phyloP scores from a whole-genome alignment of 768 basidiomycete species.

The Suillus ampliporus region DNA sequence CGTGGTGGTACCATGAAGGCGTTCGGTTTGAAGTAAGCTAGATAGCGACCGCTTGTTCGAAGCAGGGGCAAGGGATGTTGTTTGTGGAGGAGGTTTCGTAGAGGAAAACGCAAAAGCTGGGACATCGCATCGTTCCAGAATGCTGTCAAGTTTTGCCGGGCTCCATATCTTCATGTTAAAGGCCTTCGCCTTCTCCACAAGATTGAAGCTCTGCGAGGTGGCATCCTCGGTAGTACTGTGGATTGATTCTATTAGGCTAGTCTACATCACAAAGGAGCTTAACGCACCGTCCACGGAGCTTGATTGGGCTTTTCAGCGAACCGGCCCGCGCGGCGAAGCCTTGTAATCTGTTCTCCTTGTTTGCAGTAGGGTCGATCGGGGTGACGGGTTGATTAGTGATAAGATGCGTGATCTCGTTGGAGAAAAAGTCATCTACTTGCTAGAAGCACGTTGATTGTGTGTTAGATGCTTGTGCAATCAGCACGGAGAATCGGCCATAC shows the following conservation, averaged over 20 bases:
- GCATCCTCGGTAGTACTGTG: conserved; percentile 38
- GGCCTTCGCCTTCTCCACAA: conserved; percentile 68
- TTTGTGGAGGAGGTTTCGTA: conserved; percentile 32
- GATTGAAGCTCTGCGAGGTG: conserved; percentile 45
- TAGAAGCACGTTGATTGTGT: conserved; percentile 37
- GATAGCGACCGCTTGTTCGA: conserved; percentile 56
- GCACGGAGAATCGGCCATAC: conserved; percentile 54
- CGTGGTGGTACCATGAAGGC: conserved; percentile 77
- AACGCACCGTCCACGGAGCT: conserved; percentile 61
- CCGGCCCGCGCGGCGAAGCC: conserved; percentile 27
- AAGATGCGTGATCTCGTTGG: conserved; percentile 84
- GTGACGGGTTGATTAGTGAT: conserved; percentile 65
- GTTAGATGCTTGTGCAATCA: conserved; percentile 9
- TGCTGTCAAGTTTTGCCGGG: conserved; percentile 69
- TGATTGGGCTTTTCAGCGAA: conserved; percentile 69
- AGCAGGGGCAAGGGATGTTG: conserved; percentile 35
- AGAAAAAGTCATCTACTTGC: conserved; percentile 90
- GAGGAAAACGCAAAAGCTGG: conserved; percentile 33
- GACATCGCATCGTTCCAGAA: conserved; percentile 68
- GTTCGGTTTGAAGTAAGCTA: conserved; percentile 79
- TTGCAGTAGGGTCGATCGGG: conserved; percentile 41
- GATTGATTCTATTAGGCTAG: conserved; percentile 12
- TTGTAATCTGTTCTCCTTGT: conserved; percentile 69
- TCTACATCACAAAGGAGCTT: neutral
- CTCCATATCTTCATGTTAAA: conserved; percentile 91